phyloP scores from a whole-genome alignment of 164 flowering plant genomes.

The Santalum album region DNA sequence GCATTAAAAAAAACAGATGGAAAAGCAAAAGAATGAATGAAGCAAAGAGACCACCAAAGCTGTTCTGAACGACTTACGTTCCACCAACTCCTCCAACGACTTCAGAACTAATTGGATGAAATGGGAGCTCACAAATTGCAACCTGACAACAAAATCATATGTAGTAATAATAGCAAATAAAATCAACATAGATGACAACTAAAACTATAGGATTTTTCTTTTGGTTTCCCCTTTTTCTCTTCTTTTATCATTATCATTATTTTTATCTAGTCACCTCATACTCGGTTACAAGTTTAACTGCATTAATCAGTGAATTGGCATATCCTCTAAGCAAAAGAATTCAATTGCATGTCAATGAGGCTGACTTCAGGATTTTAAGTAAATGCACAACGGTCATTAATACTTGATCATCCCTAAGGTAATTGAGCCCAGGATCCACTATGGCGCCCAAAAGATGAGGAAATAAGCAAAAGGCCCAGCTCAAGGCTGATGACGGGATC shows the following conservation, averaged over 20 bases:
- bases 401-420: not conserved
- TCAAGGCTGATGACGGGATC: not conserved
- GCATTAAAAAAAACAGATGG: no score
- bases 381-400: not conserved
- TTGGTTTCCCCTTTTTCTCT: no score
- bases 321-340: not conserved
- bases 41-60: not conserved
- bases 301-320: no score
- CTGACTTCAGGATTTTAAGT: not conserved
- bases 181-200: not conserved
- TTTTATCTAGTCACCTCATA: no score
- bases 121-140: conserved; percentile 95
- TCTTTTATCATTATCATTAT: no score
- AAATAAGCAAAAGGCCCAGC: not conserved
- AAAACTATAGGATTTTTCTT: no score
- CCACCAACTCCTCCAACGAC: conserved; percentile 95
- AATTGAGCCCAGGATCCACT: not conserved
- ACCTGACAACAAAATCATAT: no score
- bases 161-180: no score
- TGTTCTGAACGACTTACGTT: conserved; percentile 61
- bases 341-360: not conserved
- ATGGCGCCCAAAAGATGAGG: not conserved
- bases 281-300: no score
- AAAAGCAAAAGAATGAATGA: not conserved
- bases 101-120: conserved; percentile 93